Evolutionary conservation across 306 rosid species (phyloP).

Genomic region (Trichosanthes truncata): DNA sequence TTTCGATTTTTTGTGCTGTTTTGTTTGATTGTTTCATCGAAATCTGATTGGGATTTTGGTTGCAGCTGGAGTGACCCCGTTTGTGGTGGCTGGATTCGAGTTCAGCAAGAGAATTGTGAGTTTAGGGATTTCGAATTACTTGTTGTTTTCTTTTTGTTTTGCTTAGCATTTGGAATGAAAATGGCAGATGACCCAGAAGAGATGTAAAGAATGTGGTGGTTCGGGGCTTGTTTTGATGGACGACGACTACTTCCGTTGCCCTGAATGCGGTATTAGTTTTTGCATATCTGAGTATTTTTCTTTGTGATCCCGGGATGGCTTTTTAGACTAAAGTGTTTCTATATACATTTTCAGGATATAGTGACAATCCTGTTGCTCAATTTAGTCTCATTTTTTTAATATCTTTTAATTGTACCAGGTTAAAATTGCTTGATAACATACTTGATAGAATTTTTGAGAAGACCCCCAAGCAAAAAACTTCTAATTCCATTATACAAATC

Average conservation of each 20-base stretch:
- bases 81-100: constrained; percentile 86
- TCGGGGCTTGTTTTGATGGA: constrained; percentile 69
- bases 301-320: too few relatives aligned
- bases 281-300: not conserved
- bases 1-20: not conserved
- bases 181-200: constrained; percentile 56
- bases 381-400: too few relatives aligned
- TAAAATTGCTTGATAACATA: too few relatives aligned
- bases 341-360: too few relatives aligned
- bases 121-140: not conserved
- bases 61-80: constrained; percentile 80
- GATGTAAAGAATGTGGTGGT: constrained; percentile 70
- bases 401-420: too few relatives aligned
- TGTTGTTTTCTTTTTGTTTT: not conserved
- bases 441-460: too few relatives aligned
- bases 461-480: too few relatives aligned
- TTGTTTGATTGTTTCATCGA: not conserved
- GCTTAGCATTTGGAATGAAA: not conserved
- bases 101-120: constrained; percentile 91
- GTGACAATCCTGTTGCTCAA: too few relatives aligned
- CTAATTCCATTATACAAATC: too few relatives aligned
- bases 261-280: constrained; percentile 52
- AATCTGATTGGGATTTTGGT: not conserved
- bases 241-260: constrained; percentile 52
- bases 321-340: too few relatives aligned